phyloP scores from a whole-genome alignment of 169 alveolate species.

The Cryptosporidium ubiquitum region DNA sequence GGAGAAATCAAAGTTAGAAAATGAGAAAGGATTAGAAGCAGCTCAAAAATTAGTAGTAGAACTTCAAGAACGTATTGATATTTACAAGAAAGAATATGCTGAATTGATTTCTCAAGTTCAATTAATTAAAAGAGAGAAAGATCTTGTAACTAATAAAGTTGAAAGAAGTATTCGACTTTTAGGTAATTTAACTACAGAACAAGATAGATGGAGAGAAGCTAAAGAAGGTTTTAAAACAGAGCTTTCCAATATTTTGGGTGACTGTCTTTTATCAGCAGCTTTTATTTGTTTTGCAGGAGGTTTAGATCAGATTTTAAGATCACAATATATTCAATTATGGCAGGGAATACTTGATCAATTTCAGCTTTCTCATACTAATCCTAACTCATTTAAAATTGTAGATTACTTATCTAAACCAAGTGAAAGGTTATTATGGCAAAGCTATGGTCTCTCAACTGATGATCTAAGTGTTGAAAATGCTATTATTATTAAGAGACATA shows the following conservation, averaged over 20 bases:
- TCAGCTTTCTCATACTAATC: slow-evolving; percentile 84
- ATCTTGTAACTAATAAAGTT: slow-evolving; percentile 91
- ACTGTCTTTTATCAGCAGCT: slow-evolving; percentile 94
- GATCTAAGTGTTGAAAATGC: slow-evolving; percentile 97
- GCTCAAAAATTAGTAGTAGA: slow-evolving; percentile 81
- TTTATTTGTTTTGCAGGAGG: slow-evolving; percentile 81
- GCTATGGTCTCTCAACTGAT: slow-evolving; percentile 94
- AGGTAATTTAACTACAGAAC: slow-evolving; percentile 89
- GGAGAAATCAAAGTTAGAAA: slow-evolving; percentile 87
- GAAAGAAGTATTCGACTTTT: slow-evolving; percentile 89
- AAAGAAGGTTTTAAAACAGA: slow-evolving; percentile 83
- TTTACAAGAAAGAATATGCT: slow-evolving; percentile 94
- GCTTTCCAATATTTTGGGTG: slow-evolving; percentile 91
- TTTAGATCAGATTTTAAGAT: slow-evolving; percentile 47
- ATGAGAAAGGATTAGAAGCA: slow-evolving; percentile 87
- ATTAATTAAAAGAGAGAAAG: slow-evolving; percentile 92
- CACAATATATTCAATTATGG: slow-evolving; percentile 70
- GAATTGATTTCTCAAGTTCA: slow-evolving; percentile 92
- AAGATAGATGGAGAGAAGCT: slow-evolving; percentile 92
- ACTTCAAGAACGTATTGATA: slow-evolving; percentile 89
- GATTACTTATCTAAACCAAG: slow-evolving; percentile 95
- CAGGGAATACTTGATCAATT: slow-evolving; percentile 77
- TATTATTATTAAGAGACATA: slow-evolving; percentile 86
- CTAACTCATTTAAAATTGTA: slow-evolving; percentile 85
- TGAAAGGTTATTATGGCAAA: slow-evolving; percentile 87